phyloP scores from a whole-genome alignment of 306 rosid genomes.

The Inga leiocalycina region DNA sequence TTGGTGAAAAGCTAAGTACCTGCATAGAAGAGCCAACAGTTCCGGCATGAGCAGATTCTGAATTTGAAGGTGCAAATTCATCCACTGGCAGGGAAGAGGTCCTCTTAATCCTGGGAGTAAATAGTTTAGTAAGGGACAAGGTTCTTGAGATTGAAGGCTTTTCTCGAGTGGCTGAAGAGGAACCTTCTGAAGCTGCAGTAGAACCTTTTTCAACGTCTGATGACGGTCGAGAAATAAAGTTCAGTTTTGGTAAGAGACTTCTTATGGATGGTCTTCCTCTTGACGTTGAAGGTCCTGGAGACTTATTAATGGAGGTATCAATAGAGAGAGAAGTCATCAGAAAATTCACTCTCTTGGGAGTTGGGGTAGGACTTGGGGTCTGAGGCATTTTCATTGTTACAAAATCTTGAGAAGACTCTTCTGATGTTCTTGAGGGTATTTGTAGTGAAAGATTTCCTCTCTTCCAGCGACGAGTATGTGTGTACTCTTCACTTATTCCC shows the following conservation, averaged over 20 bases:
- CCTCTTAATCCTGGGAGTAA: constrained; percentile 87
- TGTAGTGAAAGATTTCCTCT: constrained; percentile 71
- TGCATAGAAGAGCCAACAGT: constrained; percentile 52
- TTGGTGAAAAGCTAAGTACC: constrained; percentile 40
- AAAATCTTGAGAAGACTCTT: constrained; percentile 56
- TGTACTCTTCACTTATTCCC: constrained; percentile 61
- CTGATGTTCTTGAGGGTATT: constrained; percentile 76
- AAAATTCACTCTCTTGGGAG: constrained; percentile 92
- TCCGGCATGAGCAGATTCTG: constrained; percentile 77
- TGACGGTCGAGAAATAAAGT: constrained; percentile 71
- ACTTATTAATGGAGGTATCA: constrained; percentile 49
- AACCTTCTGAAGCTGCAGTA: constrained; percentile 51
- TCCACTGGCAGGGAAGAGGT: constrained; percentile 85
- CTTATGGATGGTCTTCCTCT: constrained; percentile 69
- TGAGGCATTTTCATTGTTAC: constrained; percentile 71
- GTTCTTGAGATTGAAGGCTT: constrained; percentile 78
- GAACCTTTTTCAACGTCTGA: constrained; percentile 62
- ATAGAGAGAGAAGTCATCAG: constrained; percentile 54
- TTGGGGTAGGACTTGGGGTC: constrained; percentile 84
- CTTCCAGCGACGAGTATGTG: constrained; percentile 71
- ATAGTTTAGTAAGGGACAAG: constrained; percentile 72
- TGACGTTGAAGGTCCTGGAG: constrained; percentile 74
- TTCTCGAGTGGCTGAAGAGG: constrained; percentile 58
- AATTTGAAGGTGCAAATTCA: constrained; percentile 56
- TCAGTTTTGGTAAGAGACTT: constrained; percentile 77